Percentiles rank a stretch among this genome's conserved stretches.
Conservation (phyloP, 75 land plant genomes). For the Cupressus sempervirens region DNA sequence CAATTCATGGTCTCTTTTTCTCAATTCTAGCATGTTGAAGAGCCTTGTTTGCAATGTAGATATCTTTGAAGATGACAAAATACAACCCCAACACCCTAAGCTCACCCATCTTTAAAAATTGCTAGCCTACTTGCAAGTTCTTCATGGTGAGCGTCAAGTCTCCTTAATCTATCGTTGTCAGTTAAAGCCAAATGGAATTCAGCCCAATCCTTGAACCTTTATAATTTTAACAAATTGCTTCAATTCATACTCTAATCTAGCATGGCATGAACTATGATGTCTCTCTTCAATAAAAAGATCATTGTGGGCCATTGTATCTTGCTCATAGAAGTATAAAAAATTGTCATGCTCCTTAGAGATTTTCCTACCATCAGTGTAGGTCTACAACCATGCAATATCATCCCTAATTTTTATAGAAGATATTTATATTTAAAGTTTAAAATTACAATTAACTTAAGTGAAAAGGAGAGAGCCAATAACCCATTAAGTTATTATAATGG, state of each 20-base stretch:
- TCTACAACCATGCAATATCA: slow-evolving; percentile 51
- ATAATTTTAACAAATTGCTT: slow-evolving; percentile 13
- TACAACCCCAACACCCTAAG: slow-evolving; percentile 78
- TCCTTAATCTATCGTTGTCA: slow-evolving; percentile 54
- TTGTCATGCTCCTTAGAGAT: slow-evolving; percentile 23
- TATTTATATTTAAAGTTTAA: no score
- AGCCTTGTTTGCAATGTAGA: slow-evolving; percentile 67
- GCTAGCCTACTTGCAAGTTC: slow-evolving; percentile 44
- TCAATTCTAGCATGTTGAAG: slow-evolving; percentile 61
- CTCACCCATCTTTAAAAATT: slow-evolving; percentile 62
- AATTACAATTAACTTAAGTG: no score
- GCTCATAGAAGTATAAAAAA: slow-evolving; percentile 10
- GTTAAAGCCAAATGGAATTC: slow-evolving; percentile 36
- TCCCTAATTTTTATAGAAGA: slow-evolving; percentile 53
- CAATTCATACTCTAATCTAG: slow-evolving; percentile 2
- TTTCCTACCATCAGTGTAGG: slow-evolving; percentile 28
- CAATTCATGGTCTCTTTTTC: slow-evolving; percentile 46
- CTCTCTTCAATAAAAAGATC: slow-evolving; percentile 9
- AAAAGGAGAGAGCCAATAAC: no score
- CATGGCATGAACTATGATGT: not conserved
- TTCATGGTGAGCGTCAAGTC: slow-evolving; percentile 40
- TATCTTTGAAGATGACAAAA: slow-evolving; percentile 86
- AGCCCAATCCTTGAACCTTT: slow-evolving; percentile 22
- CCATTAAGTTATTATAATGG: no score
- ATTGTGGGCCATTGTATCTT: no score